Evolutionary conservation across 2,329 filamentous ascomycete species (phyloP).

Genomic region (Penicillium sp.): DNA sequence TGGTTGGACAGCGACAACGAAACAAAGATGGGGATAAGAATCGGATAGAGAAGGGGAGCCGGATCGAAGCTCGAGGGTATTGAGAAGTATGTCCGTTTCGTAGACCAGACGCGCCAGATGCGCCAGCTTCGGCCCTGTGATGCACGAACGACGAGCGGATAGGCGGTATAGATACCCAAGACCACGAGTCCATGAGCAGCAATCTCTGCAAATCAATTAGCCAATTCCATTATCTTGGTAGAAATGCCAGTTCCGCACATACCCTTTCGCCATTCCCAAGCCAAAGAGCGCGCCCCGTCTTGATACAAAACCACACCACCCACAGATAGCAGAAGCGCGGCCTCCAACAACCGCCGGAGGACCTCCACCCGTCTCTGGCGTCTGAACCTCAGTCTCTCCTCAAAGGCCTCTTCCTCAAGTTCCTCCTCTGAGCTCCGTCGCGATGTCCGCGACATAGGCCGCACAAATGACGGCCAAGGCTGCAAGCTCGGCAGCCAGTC

Average conservation of each 20-base stretch:
- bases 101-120: constrained; percentile 23
- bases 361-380: constrained; percentile 42
- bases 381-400: constrained; percentile 25
- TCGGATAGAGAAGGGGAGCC: constrained; percentile 84
- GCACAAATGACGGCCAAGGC: constrained; percentile 33
- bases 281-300: constrained; percentile 30
- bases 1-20: constrained; percentile 68
- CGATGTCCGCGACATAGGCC: constrained; percentile 26
- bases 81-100: constrained; percentile 49
- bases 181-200: constrained; percentile 31
- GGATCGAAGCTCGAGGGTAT: constrained; percentile 83
- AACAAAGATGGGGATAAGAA: constrained; percentile 70
- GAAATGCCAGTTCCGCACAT: constrained; percentile 6
- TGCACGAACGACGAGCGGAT: constrained; percentile 57
- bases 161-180: constrained; percentile 41
- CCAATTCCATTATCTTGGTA: background rate
- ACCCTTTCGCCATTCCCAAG: constrained; percentile 41
- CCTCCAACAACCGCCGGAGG: constrained; percentile 52
- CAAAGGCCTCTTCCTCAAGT: constrained; percentile 22
- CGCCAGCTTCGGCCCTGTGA: constrained; percentile 27
- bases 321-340: constrained; percentile 53
- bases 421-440: constrained; percentile 35
- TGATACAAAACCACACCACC: constrained; percentile 44
- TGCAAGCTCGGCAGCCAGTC: constrained; percentile 31
- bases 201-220: constrained; percentile 32